A percentile compares a stretch with the other conserved stretches of the same genome.
Conservation (phyloP, 2,329 filamentous ascomycete genomes). For the Cladosporium sp. region DNA sequence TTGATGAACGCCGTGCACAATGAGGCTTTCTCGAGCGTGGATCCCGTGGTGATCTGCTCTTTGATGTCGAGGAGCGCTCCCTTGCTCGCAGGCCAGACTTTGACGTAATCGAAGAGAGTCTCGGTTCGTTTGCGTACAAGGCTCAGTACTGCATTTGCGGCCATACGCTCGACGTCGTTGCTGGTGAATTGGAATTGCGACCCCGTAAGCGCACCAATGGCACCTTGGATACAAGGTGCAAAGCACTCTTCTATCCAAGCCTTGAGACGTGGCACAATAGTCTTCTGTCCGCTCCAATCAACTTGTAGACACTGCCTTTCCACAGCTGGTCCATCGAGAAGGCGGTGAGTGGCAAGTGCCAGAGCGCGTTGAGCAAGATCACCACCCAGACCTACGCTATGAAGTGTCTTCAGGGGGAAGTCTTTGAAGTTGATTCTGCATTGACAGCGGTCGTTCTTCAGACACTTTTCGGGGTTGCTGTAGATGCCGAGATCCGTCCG, state of each 20-base stretch:
- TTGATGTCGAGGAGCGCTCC: constrained; percentile 74
- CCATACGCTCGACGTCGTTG: constrained; percentile 64
- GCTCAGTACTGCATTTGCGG: constrained; percentile 67
- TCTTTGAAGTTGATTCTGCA: constrained; percentile 29
- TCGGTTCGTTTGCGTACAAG: constrained; percentile 68
- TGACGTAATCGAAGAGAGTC: constrained; percentile 77
- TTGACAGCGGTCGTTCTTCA: constrained; percentile 42
- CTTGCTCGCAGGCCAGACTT: constrained; percentile 70
- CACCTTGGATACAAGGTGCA: constrained; percentile 62
- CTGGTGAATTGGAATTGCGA: constrained; percentile 23
- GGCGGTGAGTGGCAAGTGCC: constrained; percentile 67
- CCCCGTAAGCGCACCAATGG: constrained; percentile 30
- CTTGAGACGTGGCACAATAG: constrained; percentile 60
- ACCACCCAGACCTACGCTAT: constrained; percentile 67
- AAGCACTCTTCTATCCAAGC: constrained; percentile 71
- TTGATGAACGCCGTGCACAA: constrained; percentile 69
- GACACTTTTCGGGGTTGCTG: constrained; percentile 36
- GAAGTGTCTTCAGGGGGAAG: constrained; percentile 42
- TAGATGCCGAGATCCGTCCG: constrained; percentile 22
- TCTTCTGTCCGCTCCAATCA: constrained; percentile 57
- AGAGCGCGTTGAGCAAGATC: constrained; percentile 70
- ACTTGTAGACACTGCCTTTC: constrained; percentile 60
- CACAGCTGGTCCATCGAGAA: constrained; percentile 63
- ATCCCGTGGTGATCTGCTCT: constrained; percentile 64
- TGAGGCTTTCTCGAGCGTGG: constrained; percentile 66